phyloP scores from a whole-genome alignment of 2,329 filamentous ascomycete species.

The Fusarium neocosmosporiellum region DNA sequence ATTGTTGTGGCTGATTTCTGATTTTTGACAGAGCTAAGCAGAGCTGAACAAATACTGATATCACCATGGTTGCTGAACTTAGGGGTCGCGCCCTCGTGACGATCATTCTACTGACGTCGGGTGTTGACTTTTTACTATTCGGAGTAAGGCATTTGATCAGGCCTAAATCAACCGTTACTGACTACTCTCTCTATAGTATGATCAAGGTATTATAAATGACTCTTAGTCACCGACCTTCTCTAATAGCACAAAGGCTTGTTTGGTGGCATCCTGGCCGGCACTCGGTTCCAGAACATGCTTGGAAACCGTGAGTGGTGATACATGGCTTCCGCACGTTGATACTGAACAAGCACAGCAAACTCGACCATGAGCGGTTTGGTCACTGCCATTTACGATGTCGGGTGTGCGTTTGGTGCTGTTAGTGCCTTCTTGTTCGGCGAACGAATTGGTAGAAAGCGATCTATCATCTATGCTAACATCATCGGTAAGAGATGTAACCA shows the following conservation, averaged over 20 bases:
- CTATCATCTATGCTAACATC: slow-evolving; percentile 14
- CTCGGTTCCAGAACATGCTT: neutral
- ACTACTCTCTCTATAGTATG: too few relatives aligned
- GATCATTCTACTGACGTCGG: slow-evolving; percentile 7
- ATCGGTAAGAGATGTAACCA: too few relatives aligned
- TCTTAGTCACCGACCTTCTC: too few relatives aligned
- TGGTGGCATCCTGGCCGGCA: neutral
- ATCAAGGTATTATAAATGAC: neutral
- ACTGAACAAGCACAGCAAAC: neutral
- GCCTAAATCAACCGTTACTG: too few relatives aligned
- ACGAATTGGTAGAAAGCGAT: slow-evolving; percentile 4
- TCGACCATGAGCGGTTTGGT: slow-evolving; percentile 13
- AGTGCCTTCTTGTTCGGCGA: slow-evolving; percentile 13
- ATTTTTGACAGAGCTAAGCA: neutral
- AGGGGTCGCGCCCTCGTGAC: slow-evolving; percentile 7
- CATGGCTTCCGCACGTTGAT: neutral
- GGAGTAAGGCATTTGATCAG: neutral
- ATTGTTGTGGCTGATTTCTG: neutral
- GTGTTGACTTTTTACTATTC: slow-evolving; percentile 6
- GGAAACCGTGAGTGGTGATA: neutral
- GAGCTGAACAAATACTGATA: fast-evolving
- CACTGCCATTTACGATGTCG: slow-evolving; percentile 13
- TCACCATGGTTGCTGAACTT: slow-evolving; percentile 10
- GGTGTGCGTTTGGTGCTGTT: slow-evolving; percentile 11
- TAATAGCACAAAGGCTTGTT: neutral